A percentile compares a stretch with the other conserved stretches of the same genome.
Evolutionary conservation across 2,329 filamentous ascomycete species (phyloP).

Genomic region (Hypoxylon sp.): DNA sequence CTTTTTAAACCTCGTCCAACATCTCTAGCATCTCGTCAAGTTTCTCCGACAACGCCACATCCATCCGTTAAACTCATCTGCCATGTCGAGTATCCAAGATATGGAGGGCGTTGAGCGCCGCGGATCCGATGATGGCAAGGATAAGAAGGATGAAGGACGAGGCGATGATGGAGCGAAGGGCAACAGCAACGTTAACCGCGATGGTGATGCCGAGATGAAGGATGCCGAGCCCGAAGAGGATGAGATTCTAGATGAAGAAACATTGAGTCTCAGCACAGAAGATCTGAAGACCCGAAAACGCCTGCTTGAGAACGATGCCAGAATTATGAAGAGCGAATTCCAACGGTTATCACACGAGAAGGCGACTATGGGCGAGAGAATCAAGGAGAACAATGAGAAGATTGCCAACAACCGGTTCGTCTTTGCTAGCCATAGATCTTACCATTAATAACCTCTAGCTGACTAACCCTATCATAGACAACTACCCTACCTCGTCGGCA

Average conservation of each 20-base stretch:
- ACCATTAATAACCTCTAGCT: conserved; percentile 22
- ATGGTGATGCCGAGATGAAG: conserved; percentile 91
- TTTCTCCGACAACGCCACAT: conserved; percentile 20
- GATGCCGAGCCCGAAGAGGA: conserved; percentile 83
- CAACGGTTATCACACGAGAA: conserved; percentile 96
- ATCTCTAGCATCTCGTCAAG: conserved; percentile 9
- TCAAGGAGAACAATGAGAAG: conserved; percentile 99
- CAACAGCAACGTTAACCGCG: conserved; percentile 67
- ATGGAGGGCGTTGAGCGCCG: conserved; percentile 49
- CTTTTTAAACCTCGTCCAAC: not conserved
- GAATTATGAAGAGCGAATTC: conserved; percentile 98
- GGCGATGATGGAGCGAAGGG: conserved; percentile 69
- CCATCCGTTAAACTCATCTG: conserved; percentile 25
- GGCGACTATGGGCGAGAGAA: conserved; percentile 96
- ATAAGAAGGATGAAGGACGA: conserved; percentile 69
- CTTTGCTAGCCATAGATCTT: not conserved
- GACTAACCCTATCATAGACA: conserved; percentile 72
- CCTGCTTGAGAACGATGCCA: conserved; percentile 95
- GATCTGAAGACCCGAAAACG: conserved; percentile 93
- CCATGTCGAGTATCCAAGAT: conserved; percentile 55
- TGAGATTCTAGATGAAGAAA: conserved; percentile 91
- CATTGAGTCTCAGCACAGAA: conserved; percentile 91
- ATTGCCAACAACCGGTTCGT: conserved; percentile 97
- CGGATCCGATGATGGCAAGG: conserved; percentile 58
- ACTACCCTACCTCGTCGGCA: conserved; percentile 97